Conservation (phyloP, 495 filamentous ascomycete genomes). For the Penicillium ochrochloron region DNA sequence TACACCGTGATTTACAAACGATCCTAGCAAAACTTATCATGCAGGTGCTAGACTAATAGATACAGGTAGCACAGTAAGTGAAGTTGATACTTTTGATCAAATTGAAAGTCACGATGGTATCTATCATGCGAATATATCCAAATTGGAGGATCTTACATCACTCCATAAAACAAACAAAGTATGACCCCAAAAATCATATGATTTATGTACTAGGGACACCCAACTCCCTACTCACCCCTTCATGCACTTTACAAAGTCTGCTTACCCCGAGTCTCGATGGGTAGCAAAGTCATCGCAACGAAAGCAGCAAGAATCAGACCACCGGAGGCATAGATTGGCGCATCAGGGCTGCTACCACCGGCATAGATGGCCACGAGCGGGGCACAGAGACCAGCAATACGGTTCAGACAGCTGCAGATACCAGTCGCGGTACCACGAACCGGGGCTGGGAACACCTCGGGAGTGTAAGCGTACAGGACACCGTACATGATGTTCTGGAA, state of each 20-base stretch:
- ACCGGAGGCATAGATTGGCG: slow-evolving; percentile 59
- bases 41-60: no score
- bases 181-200: not conserved
- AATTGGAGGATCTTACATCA: not conserved
- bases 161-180: not conserved
- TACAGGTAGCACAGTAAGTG: no score
- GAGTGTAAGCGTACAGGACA: slow-evolving; percentile 64
- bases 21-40: no score
- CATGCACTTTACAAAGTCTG: slow-evolving; percentile 45
- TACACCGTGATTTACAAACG: no score
- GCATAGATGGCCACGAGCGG: slow-evolving; percentile 61
- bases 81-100: not conserved
- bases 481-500: slow-evolving; percentile 71
- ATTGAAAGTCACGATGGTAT: slow-evolving; percentile 25
- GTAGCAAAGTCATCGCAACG: slow-evolving; percentile 54
- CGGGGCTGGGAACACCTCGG: slow-evolving; percentile 64
- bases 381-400: slow-evolving; percentile 61
- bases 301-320: slow-evolving; percentile 56
- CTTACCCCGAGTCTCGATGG: slow-evolving; percentile 58
- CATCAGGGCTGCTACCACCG: slow-evolving; percentile 43
- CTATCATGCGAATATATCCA: slow-evolving; percentile 20
- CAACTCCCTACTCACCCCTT: not conserved
- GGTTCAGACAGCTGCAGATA: slow-evolving; percentile 60
- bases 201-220: not conserved
- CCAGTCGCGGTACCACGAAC: slow-evolving; percentile 63